phyloP scores from a whole-genome alignment of 805 yeast species.

The Lipomyces orientalis region DNA sequence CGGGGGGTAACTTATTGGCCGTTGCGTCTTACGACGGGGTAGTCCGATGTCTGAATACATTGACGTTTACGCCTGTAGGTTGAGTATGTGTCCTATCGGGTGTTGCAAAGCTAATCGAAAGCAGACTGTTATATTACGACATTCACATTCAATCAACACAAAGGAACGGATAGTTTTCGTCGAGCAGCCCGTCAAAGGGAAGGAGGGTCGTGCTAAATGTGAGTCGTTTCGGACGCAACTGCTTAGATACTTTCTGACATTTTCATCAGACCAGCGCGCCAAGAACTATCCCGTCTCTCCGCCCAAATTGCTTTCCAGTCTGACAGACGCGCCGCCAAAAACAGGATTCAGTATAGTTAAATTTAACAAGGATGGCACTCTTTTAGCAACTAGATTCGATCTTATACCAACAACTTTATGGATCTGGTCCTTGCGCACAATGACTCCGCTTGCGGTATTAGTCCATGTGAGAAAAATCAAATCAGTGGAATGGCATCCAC shows the following conservation, averaged over 20 bases:
- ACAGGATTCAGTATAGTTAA: slow-evolving; percentile 24
- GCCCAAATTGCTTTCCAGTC: slow-evolving; percentile 17
- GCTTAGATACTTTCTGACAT: not conserved
- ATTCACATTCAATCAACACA: slow-evolving; percentile 16
- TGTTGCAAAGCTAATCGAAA: not conserved
- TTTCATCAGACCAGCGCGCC: slow-evolving; percentile 18
- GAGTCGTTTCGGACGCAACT: not conserved
- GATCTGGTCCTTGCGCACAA: slow-evolving; percentile 32
- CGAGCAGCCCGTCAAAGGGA: slow-evolving; percentile 30
- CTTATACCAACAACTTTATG: slow-evolving; percentile 33
- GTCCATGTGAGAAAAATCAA: slow-evolving; percentile 28
- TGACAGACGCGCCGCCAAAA: slow-evolving; percentile 30
- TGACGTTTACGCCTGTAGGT: slow-evolving; percentile 35
- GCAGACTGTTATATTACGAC: slow-evolving; percentile 23
- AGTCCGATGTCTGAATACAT: slow-evolving; percentile 30
- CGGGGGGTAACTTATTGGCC: slow-evolving; percentile 24
- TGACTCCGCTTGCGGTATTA: slow-evolving; percentile 30
- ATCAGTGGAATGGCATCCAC: slow-evolving; percentile 33
- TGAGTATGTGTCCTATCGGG: not conserved
- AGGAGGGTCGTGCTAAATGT: slow-evolving; percentile 25
- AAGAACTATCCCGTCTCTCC: slow-evolving; percentile 24
- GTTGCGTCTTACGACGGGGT: slow-evolving; percentile 33
- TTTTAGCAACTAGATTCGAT: slow-evolving; percentile 30
- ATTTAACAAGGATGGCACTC: slow-evolving; percentile 32
- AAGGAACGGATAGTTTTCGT: slow-evolving; percentile 21